Percentiles rank a stretch among this genome's conserved stretches.
These are phyloP conservation scores for Microthyrium microscopicum DNA, from an alignment of 2,329 filamentous ascomycete genomes.

Conservation along the genomic window DNA sequence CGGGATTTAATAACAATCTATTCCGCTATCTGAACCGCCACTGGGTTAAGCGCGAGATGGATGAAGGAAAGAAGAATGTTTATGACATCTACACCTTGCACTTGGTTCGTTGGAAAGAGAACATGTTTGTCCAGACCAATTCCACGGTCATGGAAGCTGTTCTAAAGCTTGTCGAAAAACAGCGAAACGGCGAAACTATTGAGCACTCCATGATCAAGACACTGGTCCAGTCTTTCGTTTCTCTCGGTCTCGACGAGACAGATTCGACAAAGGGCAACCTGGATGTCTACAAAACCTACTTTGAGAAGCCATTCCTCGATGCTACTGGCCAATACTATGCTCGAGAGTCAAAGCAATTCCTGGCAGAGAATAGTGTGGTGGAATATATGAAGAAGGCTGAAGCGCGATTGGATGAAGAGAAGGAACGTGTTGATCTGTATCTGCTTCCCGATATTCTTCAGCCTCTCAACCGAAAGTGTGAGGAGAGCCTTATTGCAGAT, in stretches of 20 bases:
- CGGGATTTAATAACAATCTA: conserved; percentile 93
- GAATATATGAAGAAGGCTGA: conserved; percentile 99
- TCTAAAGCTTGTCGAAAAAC: conserved; percentile 87
- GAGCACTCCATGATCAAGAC: conserved; percentile 94
- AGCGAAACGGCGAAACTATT: conserved; percentile 93
- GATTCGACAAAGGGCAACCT: conserved; percentile 88
- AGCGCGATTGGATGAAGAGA: conserved; percentile 73
- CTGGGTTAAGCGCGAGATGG: conserved; percentile 98
- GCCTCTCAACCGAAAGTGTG: conserved; percentile 71
- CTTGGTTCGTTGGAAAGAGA: conserved; percentile 84
- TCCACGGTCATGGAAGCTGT: conserved; percentile 89
- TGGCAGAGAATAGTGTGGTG: conserved; percentile 91
- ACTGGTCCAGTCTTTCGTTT: conserved; percentile 90
- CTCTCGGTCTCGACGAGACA: conserved; percentile 80
- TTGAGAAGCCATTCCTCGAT: conserved; percentile 79
- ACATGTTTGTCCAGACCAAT: conserved; percentile 73
- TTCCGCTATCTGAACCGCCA: conserved; percentile 94
- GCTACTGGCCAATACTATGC: conserved; percentile 79
- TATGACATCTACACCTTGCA: conserved; percentile 97
- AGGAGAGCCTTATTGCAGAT: conserved; percentile 75
- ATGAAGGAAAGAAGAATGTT: conserved; percentile 95
- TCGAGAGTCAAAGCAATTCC: conserved; percentile 81
- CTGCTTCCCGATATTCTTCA: conserved; percentile 78
- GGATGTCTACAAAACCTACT: conserved; percentile 83
- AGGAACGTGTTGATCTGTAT: conserved; percentile 82